Base-by-base conservation (phyloP, 345 rosid genomes). In the Iberis pinnata region DNA sequence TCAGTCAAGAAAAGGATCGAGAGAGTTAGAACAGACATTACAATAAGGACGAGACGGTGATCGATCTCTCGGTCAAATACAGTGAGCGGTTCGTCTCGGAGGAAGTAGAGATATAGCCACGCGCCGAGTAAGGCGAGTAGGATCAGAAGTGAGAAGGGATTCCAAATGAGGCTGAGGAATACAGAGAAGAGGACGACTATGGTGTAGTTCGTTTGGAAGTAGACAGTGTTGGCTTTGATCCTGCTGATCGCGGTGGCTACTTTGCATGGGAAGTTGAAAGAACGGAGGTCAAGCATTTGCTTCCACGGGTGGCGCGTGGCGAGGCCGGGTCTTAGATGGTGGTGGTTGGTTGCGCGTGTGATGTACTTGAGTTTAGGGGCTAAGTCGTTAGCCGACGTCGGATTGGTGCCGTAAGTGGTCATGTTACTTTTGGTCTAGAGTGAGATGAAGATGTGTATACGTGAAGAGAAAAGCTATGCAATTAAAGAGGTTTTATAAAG, bases 21-120 rank as follows among this genome's bases (percentile, higher is more conserved):
- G 7, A 89, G 50, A 27, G 96, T 86, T 48, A 80, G 54, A 56
- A 76, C 70, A 3, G 77, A 70, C 60, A 89, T 31, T 33, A 74
- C 65, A 6, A 69, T 36, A 49, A 86, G 66, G 47, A 86, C 85
- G 26, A 76, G 33, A 3, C 81, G 79, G 39, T 89, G 96, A 56
- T 79, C 83, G 29, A 89, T 72, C 71, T 67, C 56, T 4, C 72
- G 82, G 60, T 77, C 67, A 33, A 79, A 60, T 8, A 86, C 64
- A 49, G 56, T 68, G 54, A 86, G 59, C 1, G 94, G 94, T 65
- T 86, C 86, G 11, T 83, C 95, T 0, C 95, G 79, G 16, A 86
- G 63, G 79, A 89, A 89, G 72, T 89, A 89, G 37, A 86, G 70
- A 66, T 80, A 81, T 3, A 86, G 39, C 97, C 97, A 86, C 8